phyloP scores from a whole-genome alignment of 441 rosid species.

The Hura crepitans region DNA sequence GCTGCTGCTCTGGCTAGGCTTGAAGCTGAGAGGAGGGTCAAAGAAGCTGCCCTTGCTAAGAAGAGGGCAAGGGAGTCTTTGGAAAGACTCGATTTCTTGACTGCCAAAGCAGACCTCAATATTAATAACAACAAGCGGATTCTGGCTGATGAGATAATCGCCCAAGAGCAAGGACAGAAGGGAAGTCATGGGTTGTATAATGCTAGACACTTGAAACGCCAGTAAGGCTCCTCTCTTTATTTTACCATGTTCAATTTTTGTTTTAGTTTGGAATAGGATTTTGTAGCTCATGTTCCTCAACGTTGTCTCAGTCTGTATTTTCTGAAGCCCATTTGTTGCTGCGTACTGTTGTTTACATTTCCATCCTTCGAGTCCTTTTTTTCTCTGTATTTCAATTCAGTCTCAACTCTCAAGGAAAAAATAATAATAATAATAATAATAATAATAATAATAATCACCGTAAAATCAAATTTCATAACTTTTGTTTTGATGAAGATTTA shows the following conservation, averaged over 20 bases:
- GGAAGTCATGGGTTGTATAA: conserved; percentile 21
- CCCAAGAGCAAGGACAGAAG: conserved; percentile 17
- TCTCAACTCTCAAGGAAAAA: too few species aligned
- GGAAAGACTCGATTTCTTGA: conserved; percentile 46
- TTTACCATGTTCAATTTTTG: not conserved
- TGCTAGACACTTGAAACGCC: conserved; percentile 23
- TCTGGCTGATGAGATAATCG: conserved; percentile 13
- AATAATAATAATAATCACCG: too few species aligned
- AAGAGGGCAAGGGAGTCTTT: conserved; percentile 61
- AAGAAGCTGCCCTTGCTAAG: conserved; percentile 51
- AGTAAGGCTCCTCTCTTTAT: not conserved
- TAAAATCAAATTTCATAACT: too few species aligned
- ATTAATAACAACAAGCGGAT: conserved; percentile 6
- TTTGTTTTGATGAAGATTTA: too few species aligned
- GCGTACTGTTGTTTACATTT: not conserved
- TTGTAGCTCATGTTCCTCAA: too few species aligned
- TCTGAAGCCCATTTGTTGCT: not conserved
- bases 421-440: too few species aligned
- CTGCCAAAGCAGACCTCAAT: conserved; percentile 28
- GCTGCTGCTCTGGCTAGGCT: conserved; percentile 42
- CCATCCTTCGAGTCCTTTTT: not conserved
- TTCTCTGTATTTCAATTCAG: not conserved
- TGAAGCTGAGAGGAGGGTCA: conserved; percentile 51
- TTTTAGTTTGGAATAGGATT: too few species aligned
- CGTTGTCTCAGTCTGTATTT: too few species aligned